phyloP scores from a whole-genome alignment of 1,139 yeast species.

The Magnusiomyces magnusii region DNA sequence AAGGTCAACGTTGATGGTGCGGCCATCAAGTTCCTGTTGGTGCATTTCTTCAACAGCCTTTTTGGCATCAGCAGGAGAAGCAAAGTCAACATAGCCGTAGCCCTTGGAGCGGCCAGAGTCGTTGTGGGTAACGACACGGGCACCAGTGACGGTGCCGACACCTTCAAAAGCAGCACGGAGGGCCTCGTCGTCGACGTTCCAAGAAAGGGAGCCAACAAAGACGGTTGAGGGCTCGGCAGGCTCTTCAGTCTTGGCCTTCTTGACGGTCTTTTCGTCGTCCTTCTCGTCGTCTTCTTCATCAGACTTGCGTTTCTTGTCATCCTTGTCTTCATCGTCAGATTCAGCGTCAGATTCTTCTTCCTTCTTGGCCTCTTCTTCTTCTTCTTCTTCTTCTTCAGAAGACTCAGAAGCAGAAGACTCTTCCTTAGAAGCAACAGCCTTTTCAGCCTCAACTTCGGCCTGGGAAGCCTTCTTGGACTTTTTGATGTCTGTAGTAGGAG shows the following conservation, averaged over 20 bases:
- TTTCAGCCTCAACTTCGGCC: constrained; percentile 24
- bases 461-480: not conserved
- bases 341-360: constrained; percentile 7
- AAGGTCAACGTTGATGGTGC: constrained; percentile 90
- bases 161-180: constrained; percentile 77
- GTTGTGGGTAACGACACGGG: constrained; percentile 93
- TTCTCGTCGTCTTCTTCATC: constrained; percentile 30
- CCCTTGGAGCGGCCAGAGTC: constrained; percentile 93
- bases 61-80: constrained; percentile 66
- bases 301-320: constrained; percentile 27
- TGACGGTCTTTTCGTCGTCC: constrained; percentile 29
- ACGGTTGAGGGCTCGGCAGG: constrained; percentile 69
- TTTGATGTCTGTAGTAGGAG: constrained; percentile 19
- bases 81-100: constrained; percentile 96
- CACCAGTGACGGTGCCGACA: constrained; percentile 71
- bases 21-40: constrained; percentile 93
- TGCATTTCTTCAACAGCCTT: constrained; percentile 82
- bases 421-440: constrained; percentile 22
- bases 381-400: not conserved
- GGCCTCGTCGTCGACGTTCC: constrained; percentile 97
- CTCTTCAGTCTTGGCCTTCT: constrained; percentile 28
- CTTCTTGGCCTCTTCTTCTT: constrained; percentile 5
- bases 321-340: constrained; percentile 28
- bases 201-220: constrained; percentile 94
- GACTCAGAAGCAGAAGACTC: constrained; percentile 10